These are phyloP conservation scores for Conticribra guillardii DNA, from an alignment of 108 stramenopile genomes.

Conservation along the genomic window DNA sequence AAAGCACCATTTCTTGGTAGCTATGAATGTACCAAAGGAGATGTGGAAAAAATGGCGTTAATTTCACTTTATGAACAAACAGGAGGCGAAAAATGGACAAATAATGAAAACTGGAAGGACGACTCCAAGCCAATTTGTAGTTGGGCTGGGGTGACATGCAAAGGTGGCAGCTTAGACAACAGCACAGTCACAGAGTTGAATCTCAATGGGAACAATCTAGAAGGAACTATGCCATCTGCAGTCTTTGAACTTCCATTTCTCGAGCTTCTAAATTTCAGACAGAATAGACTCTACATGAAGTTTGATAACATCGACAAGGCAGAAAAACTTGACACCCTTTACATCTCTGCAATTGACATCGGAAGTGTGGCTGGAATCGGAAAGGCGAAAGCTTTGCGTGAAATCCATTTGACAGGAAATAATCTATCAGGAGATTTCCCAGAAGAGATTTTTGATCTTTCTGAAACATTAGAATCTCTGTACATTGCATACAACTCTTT, in stretches of 20 bases:
- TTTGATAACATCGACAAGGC: slow-evolving; percentile 60
- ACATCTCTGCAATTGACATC: slow-evolving; percentile 53
- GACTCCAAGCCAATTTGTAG: slow-evolving; percentile 61
- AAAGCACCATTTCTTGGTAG: slow-evolving; percentile 48
- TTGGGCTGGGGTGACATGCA: slow-evolving; percentile 64
- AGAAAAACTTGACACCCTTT: slow-evolving; percentile 49
- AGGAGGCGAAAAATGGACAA: slow-evolving; percentile 26
- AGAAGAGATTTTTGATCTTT: slow-evolving; percentile 54
- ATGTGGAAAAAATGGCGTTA: slow-evolving; percentile 24
- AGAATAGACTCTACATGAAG: slow-evolving; percentile 51
- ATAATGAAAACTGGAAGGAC: slow-evolving; percentile 52
- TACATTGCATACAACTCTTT: slow-evolving; percentile 68
- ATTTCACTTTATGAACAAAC: slow-evolving; percentile 37
- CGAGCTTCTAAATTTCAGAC: slow-evolving; percentile 31
- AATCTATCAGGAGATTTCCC: slow-evolving; percentile 54
- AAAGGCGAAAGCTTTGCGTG: slow-evolving; percentile 49
- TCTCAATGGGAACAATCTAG: slow-evolving; percentile 40
- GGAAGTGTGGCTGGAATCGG: slow-evolving; percentile 53
- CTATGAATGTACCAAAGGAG: slow-evolving; percentile 24
- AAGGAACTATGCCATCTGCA: slow-evolving; percentile 59
- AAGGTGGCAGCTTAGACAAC: slow-evolving; percentile 56
- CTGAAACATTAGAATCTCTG: slow-evolving; percentile 40
- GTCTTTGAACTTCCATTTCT: slow-evolving; percentile 60
- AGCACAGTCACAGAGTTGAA: slow-evolving; percentile 44
- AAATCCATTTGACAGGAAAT: slow-evolving; percentile 56